These are phyloP conservation scores for Tuber melanosporum DNA, from an alignment of 495 filamentous ascomycete genomes.

Conservation along the genomic window DNA sequence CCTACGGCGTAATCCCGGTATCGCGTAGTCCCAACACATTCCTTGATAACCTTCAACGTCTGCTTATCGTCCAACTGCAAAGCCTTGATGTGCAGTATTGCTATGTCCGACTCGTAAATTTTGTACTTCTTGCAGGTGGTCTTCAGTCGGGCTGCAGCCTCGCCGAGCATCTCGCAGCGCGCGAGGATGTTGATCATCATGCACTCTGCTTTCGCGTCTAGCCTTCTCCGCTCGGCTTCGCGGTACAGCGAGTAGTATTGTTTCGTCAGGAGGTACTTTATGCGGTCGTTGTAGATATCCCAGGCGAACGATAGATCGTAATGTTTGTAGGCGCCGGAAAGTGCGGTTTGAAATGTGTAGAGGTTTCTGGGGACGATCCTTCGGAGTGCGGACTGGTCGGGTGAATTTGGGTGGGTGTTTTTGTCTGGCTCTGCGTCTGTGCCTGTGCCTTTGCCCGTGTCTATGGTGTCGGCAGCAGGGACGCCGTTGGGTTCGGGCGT, in stretches of 20 bases:
- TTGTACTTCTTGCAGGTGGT: constrained; percentile 22
- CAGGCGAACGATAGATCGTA: constrained; percentile 33
- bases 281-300: constrained; percentile 21
- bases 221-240: constrained; percentile 20
- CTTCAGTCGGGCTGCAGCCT: constrained; percentile 32
- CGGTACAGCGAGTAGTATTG: constrained; percentile 18
- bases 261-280: constrained; percentile 23
- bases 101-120: constrained; percentile 34
- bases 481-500: neutral
- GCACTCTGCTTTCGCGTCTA: constrained; percentile 32
- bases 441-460: neutral
- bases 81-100: constrained; percentile 30
- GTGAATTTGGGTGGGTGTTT: neutral
- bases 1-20: constrained; percentile 4
- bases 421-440: neutral
- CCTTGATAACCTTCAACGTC: constrained; percentile 20
- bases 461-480: neutral
- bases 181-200: constrained; percentile 34
- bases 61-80: constrained; percentile 31
- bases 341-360: constrained; percentile 31
- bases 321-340: constrained; percentile 18
- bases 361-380: constrained; percentile 28
- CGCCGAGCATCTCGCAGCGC: constrained; percentile 18
- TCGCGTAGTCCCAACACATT: constrained; percentile 10
- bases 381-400: neutral